A percentile compares a stretch with the other conserved stretches of the same genome.
These are phyloP conservation scores for Gymnopilus dilepis DNA, from an alignment of 768 basidiomycete genomes.

Conservation along the genomic window DNA sequence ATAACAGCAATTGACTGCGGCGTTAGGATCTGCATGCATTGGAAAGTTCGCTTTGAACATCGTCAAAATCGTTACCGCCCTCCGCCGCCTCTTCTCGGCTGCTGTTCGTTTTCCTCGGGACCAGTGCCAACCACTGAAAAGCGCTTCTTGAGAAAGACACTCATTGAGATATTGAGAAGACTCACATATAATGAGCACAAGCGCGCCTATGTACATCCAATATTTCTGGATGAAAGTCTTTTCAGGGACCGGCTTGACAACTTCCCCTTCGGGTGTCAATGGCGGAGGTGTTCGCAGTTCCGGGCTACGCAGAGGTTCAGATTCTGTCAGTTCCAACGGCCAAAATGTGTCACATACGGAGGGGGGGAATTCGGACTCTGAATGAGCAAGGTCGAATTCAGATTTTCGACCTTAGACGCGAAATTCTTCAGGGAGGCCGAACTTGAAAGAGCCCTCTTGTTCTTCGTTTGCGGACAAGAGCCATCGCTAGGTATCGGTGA, in stretches of 20 bases:
- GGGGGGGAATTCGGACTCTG: constrained; percentile 55
- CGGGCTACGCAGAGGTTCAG: constrained; percentile 61
- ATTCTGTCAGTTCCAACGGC: background rate
- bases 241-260: constrained; percentile 63
- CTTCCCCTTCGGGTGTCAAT: constrained; percentile 68
- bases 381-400: constrained; percentile 61
- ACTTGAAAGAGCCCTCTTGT: constrained; percentile 25
- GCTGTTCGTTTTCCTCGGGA: constrained; percentile 42
- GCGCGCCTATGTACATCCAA: constrained; percentile 80
- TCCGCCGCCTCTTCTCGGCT: constrained; percentile 31
- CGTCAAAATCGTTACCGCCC: background rate
- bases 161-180: constrained; percentile 19
- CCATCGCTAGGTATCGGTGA: constrained; percentile 72
- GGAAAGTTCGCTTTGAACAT: background rate
- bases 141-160: background rate
- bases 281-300: constrained; percentile 71
- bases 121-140: constrained; percentile 40
- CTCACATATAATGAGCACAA: constrained; percentile 64
- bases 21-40: no score
- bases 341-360: constrained; percentile 48
- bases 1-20: no score
- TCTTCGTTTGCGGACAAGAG: constrained; percentile 54
- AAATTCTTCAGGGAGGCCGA: constrained; percentile 28
- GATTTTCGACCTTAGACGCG: constrained; percentile 30
- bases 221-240: constrained; percentile 88